A percentile compares a stretch with the other conserved stretches of the same genome.
Evolutionary conservation across 805 yeast genomes (phyloP).

Genomic region (Barnettozyma vustinii): DNA sequence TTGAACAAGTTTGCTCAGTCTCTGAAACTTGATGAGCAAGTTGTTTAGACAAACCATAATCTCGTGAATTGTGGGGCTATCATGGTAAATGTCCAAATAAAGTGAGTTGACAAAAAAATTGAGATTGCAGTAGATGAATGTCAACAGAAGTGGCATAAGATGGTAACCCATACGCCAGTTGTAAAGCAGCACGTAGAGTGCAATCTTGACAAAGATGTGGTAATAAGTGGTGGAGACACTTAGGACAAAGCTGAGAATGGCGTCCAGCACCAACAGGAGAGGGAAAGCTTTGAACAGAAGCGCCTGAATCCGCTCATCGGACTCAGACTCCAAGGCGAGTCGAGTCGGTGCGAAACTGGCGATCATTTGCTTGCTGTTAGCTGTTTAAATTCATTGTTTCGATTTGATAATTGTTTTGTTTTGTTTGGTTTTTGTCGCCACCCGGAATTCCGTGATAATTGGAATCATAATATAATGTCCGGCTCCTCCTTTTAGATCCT

Average conservation of each 20-base stretch:
- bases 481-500: too few relatives aligned
- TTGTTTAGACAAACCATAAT: slow-evolving; percentile 6
- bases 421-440: not conserved
- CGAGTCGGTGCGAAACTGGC: slow-evolving; percentile 4
- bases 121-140: slow-evolving; percentile 5
- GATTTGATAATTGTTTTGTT: not conserved
- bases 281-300: slow-evolving; percentile 7
- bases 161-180: not conserved
- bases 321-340: slow-evolving; percentile 1
- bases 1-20: not conserved
- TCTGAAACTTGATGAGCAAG: slow-evolving; percentile 2
- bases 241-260: slow-evolving; percentile 2
- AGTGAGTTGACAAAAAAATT: slow-evolving; percentile 9
- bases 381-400: too few relatives aligned
- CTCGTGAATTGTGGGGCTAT: slow-evolving; percentile 6
- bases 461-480: too few relatives aligned
- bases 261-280: not conserved
- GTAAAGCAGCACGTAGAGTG: slow-evolving; percentile 5
- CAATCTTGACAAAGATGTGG: slow-evolving; percentile 6
- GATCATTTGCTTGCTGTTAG: slow-evolving; percentile 5
- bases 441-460: not conserved
- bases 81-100: slow-evolving; percentile 8
- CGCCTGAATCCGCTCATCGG: slow-evolving; percentile 6
- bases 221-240: slow-evolving; percentile 6
- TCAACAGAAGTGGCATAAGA: slow-evolving; percentile 2